Percentiles rank a stretch among this genome's conserved stretches.
phyloP scores from a whole-genome alignment of 495 filamentous ascomycete species.

The Penicillium crystallinum region DNA sequence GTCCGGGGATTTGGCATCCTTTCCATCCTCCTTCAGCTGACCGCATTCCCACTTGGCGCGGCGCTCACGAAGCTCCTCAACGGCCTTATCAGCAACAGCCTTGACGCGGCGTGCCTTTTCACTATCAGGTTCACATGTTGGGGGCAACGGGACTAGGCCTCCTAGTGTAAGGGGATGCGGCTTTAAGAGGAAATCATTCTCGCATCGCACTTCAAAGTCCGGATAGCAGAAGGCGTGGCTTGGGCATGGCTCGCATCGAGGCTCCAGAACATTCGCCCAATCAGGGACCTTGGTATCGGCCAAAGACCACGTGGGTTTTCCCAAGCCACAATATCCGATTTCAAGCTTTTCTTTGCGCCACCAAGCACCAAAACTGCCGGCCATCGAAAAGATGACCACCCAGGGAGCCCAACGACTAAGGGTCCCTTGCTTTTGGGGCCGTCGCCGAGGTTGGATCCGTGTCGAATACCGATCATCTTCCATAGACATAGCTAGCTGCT shows the following conservation, averaged over 20 bases:
- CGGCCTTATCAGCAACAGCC: conserved; percentile 78
- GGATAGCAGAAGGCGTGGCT: conserved; percentile 84
- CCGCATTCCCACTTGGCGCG: conserved; percentile 89
- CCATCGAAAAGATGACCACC: conserved; percentile 58
- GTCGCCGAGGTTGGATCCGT: conserved; percentile 29
- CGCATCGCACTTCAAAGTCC: conserved; percentile 70
- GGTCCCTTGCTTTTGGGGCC: conserved; percentile 29
- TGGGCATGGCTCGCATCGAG: conserved; percentile 87
- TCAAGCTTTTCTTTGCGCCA: conserved; percentile 92
- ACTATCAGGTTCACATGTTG: conserved; percentile 92
- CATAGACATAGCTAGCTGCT: conserved; percentile 73
- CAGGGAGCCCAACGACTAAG: conserved; percentile 52
- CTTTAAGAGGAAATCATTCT: conserved; percentile 79
- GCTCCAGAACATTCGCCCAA: conserved; percentile 63
- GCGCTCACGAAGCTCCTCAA: conserved; percentile 81
- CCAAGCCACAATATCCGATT: conserved; percentile 91
- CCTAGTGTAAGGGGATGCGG: conserved; percentile 78
- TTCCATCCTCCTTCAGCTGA: conserved; percentile 60
- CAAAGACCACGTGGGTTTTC: conserved; percentile 54
- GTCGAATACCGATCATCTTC: conserved; percentile 43
- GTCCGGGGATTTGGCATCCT: conserved; percentile 52
- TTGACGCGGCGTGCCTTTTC: conserved; percentile 85
- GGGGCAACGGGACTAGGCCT: conserved; percentile 77
- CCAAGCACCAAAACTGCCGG: conserved; percentile 70
- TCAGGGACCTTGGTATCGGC: conserved; percentile 56